Base-by-base conservation (phyloP, 148 eudicot species). In the Limonium bicolor region DNA sequence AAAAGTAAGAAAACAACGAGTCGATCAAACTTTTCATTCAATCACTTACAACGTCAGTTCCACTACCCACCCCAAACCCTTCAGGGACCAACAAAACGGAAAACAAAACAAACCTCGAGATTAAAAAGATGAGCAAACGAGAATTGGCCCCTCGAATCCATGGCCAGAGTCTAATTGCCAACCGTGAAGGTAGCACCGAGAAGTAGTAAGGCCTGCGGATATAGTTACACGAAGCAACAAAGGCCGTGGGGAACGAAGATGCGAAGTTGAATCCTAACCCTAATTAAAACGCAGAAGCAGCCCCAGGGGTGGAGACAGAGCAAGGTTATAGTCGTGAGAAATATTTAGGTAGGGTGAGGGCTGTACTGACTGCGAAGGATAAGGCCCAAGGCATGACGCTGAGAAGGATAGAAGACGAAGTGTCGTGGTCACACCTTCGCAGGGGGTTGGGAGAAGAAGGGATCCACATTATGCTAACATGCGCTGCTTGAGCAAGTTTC, bases 101-200 rank as follows among this genome's bases (percentile, higher is more conserved):
- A 56, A 56, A 49, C 29, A 25, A 45, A 34, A 50, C 19, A 53
- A 49, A 87, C 96, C 86, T 88, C 94, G 35, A 88, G 92, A 56
- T 88, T 83, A 73, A 88, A 88, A 31, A 88, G 74, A 63, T 72
- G 77, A 11, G 66, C 64, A 61, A 76, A 80, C 3, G 72, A 64
- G 43, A 48, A 57, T 22, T 43, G 62, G 27, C 57, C 37, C 46
- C 53, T 57, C 20, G 55, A 30, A 56, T 78, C 81, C 81, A 74
- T 74, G 27, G 34, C 57, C 42, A 36, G 31, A 33, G 54, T 13
- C 25, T 36, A 16, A 48, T 30, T 32, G 20, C 27, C 16, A 44
- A n/a, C 19, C 18, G 33, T 20, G 47, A 55, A 48, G 32, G 27
- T 39, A 29, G 41, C 43, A 43, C 31, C 15, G 16, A 34, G 27